phyloP scores from a whole-genome alignment of 2,329 filamentous ascomycete species.

The Venturia effusa region DNA sequence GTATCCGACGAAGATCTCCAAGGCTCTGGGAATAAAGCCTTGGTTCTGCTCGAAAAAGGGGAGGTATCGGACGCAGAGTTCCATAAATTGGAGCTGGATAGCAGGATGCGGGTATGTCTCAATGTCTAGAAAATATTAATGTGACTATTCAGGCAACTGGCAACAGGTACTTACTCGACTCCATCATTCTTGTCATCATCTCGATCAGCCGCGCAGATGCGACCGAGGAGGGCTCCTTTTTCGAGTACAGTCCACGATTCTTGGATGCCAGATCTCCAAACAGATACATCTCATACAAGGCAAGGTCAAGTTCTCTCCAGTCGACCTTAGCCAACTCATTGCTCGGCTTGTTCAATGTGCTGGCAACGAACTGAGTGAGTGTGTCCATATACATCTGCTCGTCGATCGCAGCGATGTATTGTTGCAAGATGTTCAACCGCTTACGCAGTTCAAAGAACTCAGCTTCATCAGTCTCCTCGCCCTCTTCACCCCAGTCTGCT shows the following conservation, averaged over 20 bases:
- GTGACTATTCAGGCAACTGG: not conserved
- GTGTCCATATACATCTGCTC: conserved; percentile 81
- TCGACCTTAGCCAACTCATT: conserved; percentile 40
- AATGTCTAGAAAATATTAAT: conserved; percentile 47
- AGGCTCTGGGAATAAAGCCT: conserved; percentile 69
- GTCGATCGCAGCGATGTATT: conserved; percentile 82
- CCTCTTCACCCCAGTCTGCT: conserved; percentile 82
- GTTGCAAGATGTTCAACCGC: conserved; percentile 79
- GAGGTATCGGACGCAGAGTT: conserved; percentile 91
- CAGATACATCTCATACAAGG: conserved; percentile 87
- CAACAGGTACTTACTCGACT: conserved; percentile 54
- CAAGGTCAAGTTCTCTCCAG: conserved; percentile 91
- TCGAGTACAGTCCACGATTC: conserved; percentile 75
- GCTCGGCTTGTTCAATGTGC: conserved; percentile 72
- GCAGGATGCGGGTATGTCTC: conserved; percentile 80
- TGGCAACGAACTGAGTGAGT: conserved; percentile 76
- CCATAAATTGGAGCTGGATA: conserved; percentile 94
- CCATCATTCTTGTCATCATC: conserved; percentile 95
- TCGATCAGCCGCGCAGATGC: conserved; percentile 73
- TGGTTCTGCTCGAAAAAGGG: conserved; percentile 82
- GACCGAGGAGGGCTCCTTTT: conserved; percentile 67
- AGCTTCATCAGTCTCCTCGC: conserved; percentile 91
- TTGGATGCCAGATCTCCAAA: conserved; percentile 92
- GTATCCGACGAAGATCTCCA: conserved; percentile 84
- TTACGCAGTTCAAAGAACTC: conserved; percentile 94